These are phyloP conservation scores for Cutaneotrichosporon cutaneum DNA, from an alignment of 1,284 basidiomycete genomes.

Conservation along the genomic window DNA sequence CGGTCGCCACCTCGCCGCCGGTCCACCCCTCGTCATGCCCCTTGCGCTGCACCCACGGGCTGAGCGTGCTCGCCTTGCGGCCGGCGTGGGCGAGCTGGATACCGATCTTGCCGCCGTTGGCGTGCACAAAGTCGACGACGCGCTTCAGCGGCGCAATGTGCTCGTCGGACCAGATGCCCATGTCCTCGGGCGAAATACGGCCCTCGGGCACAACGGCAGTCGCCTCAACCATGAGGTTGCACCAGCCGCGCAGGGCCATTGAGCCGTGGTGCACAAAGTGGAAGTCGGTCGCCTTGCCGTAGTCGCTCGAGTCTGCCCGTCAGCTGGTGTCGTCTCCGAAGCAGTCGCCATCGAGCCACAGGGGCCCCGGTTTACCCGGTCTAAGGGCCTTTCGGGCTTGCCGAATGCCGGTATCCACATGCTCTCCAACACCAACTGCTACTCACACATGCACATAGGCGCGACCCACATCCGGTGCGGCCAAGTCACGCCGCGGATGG, in stretches of 20 bases:
- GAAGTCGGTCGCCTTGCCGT: constrained; percentile 72
- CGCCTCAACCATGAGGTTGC: constrained; percentile 67
- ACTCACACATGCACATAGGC: constrained; percentile 66
- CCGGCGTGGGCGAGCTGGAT: constrained; percentile 80
- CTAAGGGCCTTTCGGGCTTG: too few species aligned
- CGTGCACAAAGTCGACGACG: constrained; percentile 73
- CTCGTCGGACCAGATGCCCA: constrained; percentile 71
- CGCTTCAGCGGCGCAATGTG: constrained; percentile 68
- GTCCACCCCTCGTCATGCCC: constrained; percentile 44
- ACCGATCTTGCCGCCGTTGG: constrained; percentile 65
- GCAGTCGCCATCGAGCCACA: too few species aligned
- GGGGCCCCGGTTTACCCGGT: too few species aligned
- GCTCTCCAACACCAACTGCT: background rate
- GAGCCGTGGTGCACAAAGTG: constrained; percentile 72
- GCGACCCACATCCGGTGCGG: constrained; percentile 61
- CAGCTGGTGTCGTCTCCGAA: background rate
- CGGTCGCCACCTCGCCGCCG: constrained; percentile 43
- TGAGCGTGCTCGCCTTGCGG: constrained; percentile 65
- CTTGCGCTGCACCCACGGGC: constrained; percentile 59
- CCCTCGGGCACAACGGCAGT: constrained; percentile 73
- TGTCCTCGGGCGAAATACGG: constrained; percentile 58
- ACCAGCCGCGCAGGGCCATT: constrained; percentile 56
- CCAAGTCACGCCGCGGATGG: constrained; percentile 64
- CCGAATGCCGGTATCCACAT: too few species aligned
- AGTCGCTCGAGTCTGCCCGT: constrained; percentile 63